Evolutionary conservation across 2,329 filamentous ascomycete species (phyloP), one percentile per base, ranked within the genome.

Genomic region (Botrytis galanthina): DNA sequence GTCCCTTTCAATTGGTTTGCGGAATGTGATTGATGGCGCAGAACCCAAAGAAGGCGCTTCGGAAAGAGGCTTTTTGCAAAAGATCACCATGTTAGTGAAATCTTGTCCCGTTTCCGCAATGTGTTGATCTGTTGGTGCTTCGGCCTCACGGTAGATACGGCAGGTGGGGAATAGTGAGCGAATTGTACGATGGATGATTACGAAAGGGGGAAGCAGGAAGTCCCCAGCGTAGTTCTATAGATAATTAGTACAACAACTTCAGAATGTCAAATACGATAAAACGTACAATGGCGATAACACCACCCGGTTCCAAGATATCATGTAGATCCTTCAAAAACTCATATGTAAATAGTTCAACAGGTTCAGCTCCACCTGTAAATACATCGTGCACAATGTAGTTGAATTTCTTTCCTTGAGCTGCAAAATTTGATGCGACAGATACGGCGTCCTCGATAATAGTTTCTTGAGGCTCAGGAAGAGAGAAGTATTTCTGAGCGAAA

Each of bases 311-410:
- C 63, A 99, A 86, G 10, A 98, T 87, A 7, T 86, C 82, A 76
- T 89, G 84, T 1, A 99, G 85, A 8, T 91, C 89, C 70, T 87
- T 83, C 61, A 99, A 83, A 79, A 99, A 98, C 78, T 96, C 92
- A 8, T 90, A 82, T 0, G 95, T 98, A 83, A 99, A 99, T 12
- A 99, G 88, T 12, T 91, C 86, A 4, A 95, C 89, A 0, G 96
- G 96, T 82, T 98, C 96, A 0, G 94, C 95, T 70, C 96, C 96
- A 37, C 96, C 96, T 0, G 96, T 99, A 82, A 99, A 99, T 37
- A 99, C 96, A 78, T 99, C 96, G 82, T 99, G 96, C 71, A 99
- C 87, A 80, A 99, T 96, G 84, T 97, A 98, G 83, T 98, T 92
- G 81, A 92, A 99, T 42, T 85, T 85, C 64, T 85, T 74, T 29